Evolutionary conservation across 345 rosid species (phyloP), one percentile per base, ranked within the genome.

Genomic region (Zanthoxylum bungeanum): DNA sequence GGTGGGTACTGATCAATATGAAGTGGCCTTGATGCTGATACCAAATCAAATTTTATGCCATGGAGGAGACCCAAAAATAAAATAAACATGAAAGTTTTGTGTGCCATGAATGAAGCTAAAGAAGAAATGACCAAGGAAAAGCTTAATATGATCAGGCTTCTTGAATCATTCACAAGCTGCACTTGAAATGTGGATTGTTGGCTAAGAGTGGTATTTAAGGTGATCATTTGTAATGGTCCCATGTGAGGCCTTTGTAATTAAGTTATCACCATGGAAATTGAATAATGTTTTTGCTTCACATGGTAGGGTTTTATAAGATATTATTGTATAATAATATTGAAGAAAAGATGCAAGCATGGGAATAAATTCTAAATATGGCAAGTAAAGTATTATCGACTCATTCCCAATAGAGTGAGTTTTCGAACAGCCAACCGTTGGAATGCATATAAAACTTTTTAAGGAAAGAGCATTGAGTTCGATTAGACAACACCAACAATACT

Each of bases 401-500:
- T 53, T 70, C 65, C 37, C n/a, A 40, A 58, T 63, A 49, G 69
- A 60, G n/a, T 30, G 22, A 51, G 27, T 68, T 69, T 64, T 60
- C 60, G 68, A 36, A 66, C 61, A 66, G 67, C 78, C 81, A 60
- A 70, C 51, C 69, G 55, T 72, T 64, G 55, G 59, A 40, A 59
- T 56, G 64, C 59, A 60, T 46, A 30, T n/a, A n/a, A n/a, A n/a
- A n/a, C n/a, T n/a, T n/a, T n/a, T n/a, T 50, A 34, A 75, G 62
- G 68, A 70, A 53, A 75, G 49, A 47, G 66, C 73, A 58, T 56
- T 70, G 67, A 46, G 42, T 33, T 55, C 73, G 82, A 83, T 64
- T 70, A 53, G 84, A 83, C 84, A 70, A 71, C 84, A 80, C 84
- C 71, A 80, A 34, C 8, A n/a, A n/a, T n/a, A n/a, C 11, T 21